Base-by-base conservation (phyloP, 2,329 filamentous ascomycete species). In the Penicillium sp. region DNA sequence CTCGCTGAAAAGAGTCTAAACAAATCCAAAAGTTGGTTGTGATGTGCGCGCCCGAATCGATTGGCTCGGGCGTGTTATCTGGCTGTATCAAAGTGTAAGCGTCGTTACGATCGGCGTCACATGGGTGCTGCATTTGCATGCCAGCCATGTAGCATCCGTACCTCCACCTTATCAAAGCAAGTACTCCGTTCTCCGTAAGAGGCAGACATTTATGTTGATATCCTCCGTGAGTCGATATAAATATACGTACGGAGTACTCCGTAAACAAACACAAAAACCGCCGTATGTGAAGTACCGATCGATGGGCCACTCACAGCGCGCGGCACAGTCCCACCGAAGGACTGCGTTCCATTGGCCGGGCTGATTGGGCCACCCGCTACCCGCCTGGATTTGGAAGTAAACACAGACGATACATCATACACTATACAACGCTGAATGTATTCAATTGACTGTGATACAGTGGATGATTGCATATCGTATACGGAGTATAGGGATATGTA, bases 331-430 rank as follows among this genome's bases (percentile, higher is more conserved):
- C 35, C 38, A 23, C 24, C 16, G 20, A 24, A 45, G n/a, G 3
- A 5, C 16, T 3, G 26, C 18, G 14, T 33, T 14, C 23, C 3
- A 53, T 47, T 53, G 51, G 51, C 11, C 6, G 14, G 28, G 24
- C 18, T 42, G 43, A 55, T 55, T 54, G 52, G 52, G 42, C 24
- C 21, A 24, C 30, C 51, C 42, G 43, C 42, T 54, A 38, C 43
- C 43, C 52, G 52, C 40, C 23, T 55, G 21, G 42, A 55, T 47
- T 45, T 21, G 52, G 45, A 23, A 54, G 3, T 11, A 28, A 47
- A 47, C 23, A 47, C 18, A 46, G 21, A 21, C 42, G n/a, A n/a
- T n/a, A n/a, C n/a, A n/a, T n/a, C n/a, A n/a, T n/a, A n/a, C n/a
- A n/a, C n/a, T n/a, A n/a, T n/a, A n/a, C n/a, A n/a, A n/a, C n/a